Percentiles rank a stretch among this genome's conserved stretches.
phyloP scores from a whole-genome alignment of 2,329 filamentous ascomycete species.

The Scedosporium aurantiacum region DNA sequence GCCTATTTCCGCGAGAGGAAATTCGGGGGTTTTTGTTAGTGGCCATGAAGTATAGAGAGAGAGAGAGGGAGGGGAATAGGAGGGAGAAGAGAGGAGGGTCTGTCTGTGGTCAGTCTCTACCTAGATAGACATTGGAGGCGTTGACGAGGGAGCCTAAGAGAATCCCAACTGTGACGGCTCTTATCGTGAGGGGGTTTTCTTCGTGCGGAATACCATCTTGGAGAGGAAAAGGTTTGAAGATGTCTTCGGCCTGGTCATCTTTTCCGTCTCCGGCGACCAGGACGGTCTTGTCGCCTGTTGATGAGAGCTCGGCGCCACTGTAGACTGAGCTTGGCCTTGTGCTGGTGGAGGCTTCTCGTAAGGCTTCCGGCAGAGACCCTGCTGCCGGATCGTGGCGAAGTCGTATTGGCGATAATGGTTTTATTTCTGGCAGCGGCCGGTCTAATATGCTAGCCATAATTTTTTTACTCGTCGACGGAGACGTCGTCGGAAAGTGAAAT shows the following conservation, averaged over 20 bases:
- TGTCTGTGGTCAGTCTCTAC: constrained; percentile 18
- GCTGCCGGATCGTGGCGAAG: background rate
- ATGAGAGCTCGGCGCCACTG: constrained; percentile 8
- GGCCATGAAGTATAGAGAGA: too few relatives aligned
- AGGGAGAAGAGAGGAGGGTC: background rate
- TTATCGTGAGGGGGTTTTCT: constrained; percentile 39
- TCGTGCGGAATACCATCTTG: constrained; percentile 30
- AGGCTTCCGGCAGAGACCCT: background rate
- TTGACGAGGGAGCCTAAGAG: constrained; percentile 50
- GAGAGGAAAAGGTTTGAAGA: constrained; percentile 29
- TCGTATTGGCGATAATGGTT: background rate
- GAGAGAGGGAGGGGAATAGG: background rate
- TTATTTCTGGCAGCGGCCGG: background rate
- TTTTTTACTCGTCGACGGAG: background rate
- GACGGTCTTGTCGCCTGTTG: constrained; percentile 6
- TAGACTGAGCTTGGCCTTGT: background rate
- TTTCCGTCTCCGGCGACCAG: constrained; percentile 11
- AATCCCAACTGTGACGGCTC: constrained; percentile 43
- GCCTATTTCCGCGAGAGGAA: constrained; percentile 16
- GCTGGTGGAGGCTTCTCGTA: background rate
- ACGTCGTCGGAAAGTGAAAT: background rate
- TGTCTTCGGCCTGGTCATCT: constrained; percentile 21
- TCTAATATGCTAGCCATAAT: background rate
- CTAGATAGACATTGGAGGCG: constrained; percentile 51
- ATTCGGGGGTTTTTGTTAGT: background rate